phyloP scores from a whole-genome alignment of 2,329 filamentous ascomycete genomes.

The Ophioceras dolichostomum region DNA sequence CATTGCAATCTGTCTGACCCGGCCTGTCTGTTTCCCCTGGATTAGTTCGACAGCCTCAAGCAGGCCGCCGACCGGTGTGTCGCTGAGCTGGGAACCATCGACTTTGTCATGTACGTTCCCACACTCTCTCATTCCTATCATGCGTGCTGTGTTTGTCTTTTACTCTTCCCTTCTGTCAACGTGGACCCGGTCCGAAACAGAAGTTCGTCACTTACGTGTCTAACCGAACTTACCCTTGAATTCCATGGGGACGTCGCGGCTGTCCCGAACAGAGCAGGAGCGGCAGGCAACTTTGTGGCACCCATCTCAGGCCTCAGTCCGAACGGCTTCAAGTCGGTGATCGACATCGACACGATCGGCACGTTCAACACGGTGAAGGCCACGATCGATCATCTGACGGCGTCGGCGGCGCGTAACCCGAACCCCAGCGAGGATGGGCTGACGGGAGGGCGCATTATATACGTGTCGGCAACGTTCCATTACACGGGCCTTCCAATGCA shows the following conservation, averaged over 20 bases:
- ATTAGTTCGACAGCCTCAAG: slow-evolving; percentile 52
- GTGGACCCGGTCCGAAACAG: background rate
- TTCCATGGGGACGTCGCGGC: too few species aligned
- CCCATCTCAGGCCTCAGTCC: slow-evolving; percentile 69
- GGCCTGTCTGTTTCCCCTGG: too few species aligned
- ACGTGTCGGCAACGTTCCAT: slow-evolving; percentile 83
- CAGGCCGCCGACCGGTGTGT: slow-evolving; percentile 68
- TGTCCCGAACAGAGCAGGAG: slow-evolving; percentile 65
- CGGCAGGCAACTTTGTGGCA: slow-evolving; percentile 90
- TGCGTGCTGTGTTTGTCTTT: too few species aligned
- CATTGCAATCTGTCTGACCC: too few species aligned
- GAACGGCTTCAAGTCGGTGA: slow-evolving; percentile 90
- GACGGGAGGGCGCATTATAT: slow-evolving; percentile 75
- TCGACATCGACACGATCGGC: slow-evolving; percentile 90
- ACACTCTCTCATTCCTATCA: background rate
- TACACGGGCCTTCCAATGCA: slow-evolving; percentile 75
- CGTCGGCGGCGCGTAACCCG: slow-evolving; percentile 56
- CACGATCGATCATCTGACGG: slow-evolving; percentile 67
- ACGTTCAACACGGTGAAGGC: slow-evolving; percentile 94
- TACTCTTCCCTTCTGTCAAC: too few species aligned
- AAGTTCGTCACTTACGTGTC: slow-evolving; percentile 3
- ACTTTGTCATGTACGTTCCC: slow-evolving; percentile 73
- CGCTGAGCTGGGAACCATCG: slow-evolving; percentile 74
- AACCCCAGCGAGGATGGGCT: slow-evolving; percentile 46
- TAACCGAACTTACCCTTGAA: too few species aligned